Evolutionary conservation across 257 asterid genomes (phyloP), one percentile per base, ranked within the genome.

Genomic region (Marsdenia floribunda): DNA sequence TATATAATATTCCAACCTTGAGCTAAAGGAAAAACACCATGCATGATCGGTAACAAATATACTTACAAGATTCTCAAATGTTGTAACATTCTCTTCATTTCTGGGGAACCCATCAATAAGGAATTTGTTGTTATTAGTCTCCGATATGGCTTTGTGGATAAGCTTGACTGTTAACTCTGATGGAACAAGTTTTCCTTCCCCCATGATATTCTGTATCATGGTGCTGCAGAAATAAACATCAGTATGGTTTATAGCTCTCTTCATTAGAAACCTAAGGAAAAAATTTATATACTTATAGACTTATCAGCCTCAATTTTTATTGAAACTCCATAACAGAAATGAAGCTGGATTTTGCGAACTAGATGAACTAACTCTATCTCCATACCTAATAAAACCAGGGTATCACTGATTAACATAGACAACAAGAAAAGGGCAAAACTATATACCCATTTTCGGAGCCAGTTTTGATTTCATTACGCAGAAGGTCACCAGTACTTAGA

Each of bases 401-500:
- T 35, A 64, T 15, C 14, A 35, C 60, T 18, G 26, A 54, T 19
- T 21, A 19, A 19, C 24, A 5, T 54, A 19, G 9, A 50, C 13
- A 47, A 0, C 12, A 7, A 60, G 29, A 21, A 44, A 5, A 63
- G 19, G 37, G 22, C 2, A 35, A 16, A 33, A 61, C 33, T 18
- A 47, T 2, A 74, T 77, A 80, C 84, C 86, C 84, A 73, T 79
- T 76, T 73, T 78, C 85, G 2, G 84, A 76, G 19, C 86, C 82
- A 78, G 90, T 89, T 42, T 87, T 81, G 75, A 71, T 81, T 87
- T 93, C 98, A 78, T 90, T 89, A 58, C 98, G 87, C 75, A 93
- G 97, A 76, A 93, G 97, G 83, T 93, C 98, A 71, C 98, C 98
- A 15, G 97, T 95, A 79, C 98, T 93, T 72, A 93, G 96, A 83